Evolutionary conservation across 306 rosid species (phyloP).

Genomic region (Prunus armeniaca): DNA sequence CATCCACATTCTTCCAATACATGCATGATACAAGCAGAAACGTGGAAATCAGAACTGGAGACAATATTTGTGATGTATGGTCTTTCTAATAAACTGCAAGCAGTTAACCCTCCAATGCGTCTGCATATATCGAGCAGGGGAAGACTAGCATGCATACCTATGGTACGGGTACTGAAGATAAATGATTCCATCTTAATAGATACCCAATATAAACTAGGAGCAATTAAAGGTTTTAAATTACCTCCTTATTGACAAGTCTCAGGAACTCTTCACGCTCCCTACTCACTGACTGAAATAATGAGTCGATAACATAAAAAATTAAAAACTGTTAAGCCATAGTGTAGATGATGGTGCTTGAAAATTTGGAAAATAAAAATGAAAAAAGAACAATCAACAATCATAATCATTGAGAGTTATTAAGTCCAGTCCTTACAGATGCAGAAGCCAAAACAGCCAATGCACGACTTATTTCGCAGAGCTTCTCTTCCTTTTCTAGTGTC

Average conservation of each 20-base stretch:
- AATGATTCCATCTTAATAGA: not conserved
- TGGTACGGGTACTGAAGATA: constrained; percentile 1
- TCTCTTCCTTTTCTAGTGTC: constrained; percentile 76
- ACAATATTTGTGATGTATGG: not conserved
- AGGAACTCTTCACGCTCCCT: constrained; percentile 94
- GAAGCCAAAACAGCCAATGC: constrained; percentile 97
- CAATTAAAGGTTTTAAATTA: constrained; percentile 20
- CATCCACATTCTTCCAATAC: not conserved
- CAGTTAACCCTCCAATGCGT: not conserved
- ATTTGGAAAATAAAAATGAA: not conserved
- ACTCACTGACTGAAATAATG: constrained; percentile 77
- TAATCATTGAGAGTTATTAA: constrained; percentile 14
- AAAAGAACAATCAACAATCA: constrained; percentile 5
- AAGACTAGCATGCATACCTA: constrained; percentile 2
- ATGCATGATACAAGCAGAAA: not conserved
- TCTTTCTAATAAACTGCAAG: not conserved
- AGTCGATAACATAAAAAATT: constrained; percentile 10
- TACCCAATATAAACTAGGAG: not conserved
- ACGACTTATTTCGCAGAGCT: constrained; percentile 85
- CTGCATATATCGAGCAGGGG: not conserved
- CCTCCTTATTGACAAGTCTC: constrained; percentile 92
- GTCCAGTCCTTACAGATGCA: constrained; percentile 77
- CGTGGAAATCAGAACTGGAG: not conserved
- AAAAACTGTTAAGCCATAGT: not conserved
- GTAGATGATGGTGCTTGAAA: not conserved